Evolutionary conservation across 2,329 filamentous ascomycete species (phyloP), one percentile per base, ranked within the genome.

Genomic region (Penicillium sp.): DNA sequence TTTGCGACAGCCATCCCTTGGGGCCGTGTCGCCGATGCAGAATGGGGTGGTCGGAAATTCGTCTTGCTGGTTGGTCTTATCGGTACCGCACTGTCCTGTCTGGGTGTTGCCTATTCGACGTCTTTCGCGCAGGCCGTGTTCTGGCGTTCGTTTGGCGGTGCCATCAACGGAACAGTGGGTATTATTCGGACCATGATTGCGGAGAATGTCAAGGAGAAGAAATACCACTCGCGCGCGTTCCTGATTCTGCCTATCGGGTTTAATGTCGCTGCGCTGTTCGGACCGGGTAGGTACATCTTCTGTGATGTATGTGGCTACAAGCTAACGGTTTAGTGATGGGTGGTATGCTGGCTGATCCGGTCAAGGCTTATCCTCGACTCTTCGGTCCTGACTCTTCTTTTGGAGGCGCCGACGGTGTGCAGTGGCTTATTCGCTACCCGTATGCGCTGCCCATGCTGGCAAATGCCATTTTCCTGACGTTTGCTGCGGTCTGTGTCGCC

Each of bases 1-100:
- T 89, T 90, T 64, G 68, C 85, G 34, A 93, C 88, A 0, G 87
- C 87, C 10, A 84, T 94, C 69, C 65, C 87, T 35, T 94, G 88
- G 88, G 88, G 87, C 0, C 76, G 83, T 0, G 72, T 88, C 2
- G 77, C 79, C 0, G 79, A 82, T 59, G 82, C 84, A 2, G 77
- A 79, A 45, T 74, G 71, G 51, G 75, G 76, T 42, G 89, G 88
- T 1, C 78, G 88, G 37, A 94, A 93, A 66, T 80, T 78, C 6
- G 86, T 91, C 12, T 73, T 95, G 33, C 72, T 93, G 51, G 80
- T 93, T 43, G 87, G 88, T 0, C 69, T 95, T 21, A 54, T 81
- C 0, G 88, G 88, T 0, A 88, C 83, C 0, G 76, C 76, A 42
- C 61, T 84, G 9, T 82, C 82, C 5, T 82, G 80, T 53, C 61